Percentiles rank a stretch among this genome's conserved stretches.
phyloP scores from a whole-genome alignment of 768 basidiomycete genomes.

The Leccinum arenicola region DNA sequence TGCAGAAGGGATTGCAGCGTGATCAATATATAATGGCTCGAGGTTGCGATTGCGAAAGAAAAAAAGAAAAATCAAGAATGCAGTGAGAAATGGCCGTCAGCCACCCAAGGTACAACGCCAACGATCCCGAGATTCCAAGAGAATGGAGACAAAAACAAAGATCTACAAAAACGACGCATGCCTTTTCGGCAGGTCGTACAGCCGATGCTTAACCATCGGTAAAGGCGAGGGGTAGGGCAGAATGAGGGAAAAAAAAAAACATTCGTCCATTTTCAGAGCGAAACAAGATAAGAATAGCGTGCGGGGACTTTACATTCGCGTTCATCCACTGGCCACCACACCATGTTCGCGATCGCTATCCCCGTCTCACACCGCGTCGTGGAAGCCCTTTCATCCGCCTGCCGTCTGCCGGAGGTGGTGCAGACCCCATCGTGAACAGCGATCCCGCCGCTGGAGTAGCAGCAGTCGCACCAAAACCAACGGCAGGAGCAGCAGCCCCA shows the following conservation, averaged over 20 bases:
- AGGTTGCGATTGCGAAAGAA: slow-evolving; percentile 1
- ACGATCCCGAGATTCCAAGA: slow-evolving; percentile 16
- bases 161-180: slow-evolving; percentile 8
- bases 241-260: slow-evolving; percentile 6
- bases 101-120: slow-evolving; percentile 22
- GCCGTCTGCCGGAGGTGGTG: slow-evolving; percentile 40
- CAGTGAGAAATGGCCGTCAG: slow-evolving; percentile 27
- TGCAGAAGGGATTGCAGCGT: slow-evolving; percentile 15
- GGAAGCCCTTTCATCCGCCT: slow-evolving; percentile 58
- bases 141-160: slow-evolving; percentile 9
- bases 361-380: slow-evolving; percentile 35
- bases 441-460: slow-evolving; percentile 30
- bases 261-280: slow-evolving; percentile 12
- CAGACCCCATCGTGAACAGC: slow-evolving; percentile 62
- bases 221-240: slow-evolving; percentile 20
- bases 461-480: slow-evolving; percentile 40
- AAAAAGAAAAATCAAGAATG: slow-evolving; percentile 11
- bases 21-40: slow-evolving; percentile 5
- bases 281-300: slow-evolving; percentile 5
- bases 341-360: slow-evolving; percentile 9
- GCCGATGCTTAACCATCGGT: slow-evolving; percentile 28
- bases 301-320: slow-evolving; percentile 2
- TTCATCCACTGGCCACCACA: slow-evolving; percentile 15
- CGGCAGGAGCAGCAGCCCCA: slow-evolving; percentile 36
- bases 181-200: slow-evolving; percentile 5